Evolutionary conservation across 2,329 filamentous ascomycete genomes (phyloP).

Genomic region (Onygenales sp.): DNA sequence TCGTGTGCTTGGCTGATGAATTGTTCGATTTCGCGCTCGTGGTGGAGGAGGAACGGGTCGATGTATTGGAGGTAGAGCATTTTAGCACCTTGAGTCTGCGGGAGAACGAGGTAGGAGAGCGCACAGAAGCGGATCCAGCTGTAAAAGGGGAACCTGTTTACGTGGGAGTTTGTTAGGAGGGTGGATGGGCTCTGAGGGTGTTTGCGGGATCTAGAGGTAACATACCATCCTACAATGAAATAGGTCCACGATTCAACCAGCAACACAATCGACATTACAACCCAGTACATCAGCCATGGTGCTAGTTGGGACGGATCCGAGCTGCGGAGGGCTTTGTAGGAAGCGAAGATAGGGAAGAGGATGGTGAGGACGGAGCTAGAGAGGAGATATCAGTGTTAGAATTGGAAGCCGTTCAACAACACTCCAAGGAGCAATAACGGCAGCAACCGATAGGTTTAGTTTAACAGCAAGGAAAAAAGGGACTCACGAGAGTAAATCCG

Average conservation of each 20-base stretch:
- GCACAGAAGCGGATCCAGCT: conserved; percentile 79
- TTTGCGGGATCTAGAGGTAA: neutral
- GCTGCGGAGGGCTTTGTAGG: conserved; percentile 94
- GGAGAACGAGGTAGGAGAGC: conserved; percentile 91
- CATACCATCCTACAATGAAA: conserved; percentile 74
- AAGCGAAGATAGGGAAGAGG: conserved; percentile 90
- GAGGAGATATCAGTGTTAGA: conserved; percentile 16
- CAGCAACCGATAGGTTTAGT: neutral
- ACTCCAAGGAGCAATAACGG: neutral
- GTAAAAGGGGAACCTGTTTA: conserved; percentile 75
- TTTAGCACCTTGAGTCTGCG: conserved; percentile 88
- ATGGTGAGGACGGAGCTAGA: conserved; percentile 74
- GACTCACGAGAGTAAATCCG: conserved; percentile 68
- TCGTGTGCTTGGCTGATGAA: conserved; percentile 78
- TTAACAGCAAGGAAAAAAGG: neutral
- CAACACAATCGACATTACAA: conserved; percentile 72
- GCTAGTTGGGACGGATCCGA: conserved; percentile 80
- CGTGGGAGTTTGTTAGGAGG: neutral
- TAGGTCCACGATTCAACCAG: conserved; percentile 79
- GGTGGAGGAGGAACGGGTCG: conserved; percentile 77
- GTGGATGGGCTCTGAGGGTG: neutral
- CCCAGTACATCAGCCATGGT: conserved; percentile 99
- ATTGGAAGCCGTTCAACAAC: conserved; percentile 7
- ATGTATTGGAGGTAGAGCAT: conserved; percentile 76
- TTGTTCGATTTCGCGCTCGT: conserved; percentile 82